Evolutionary conservation across 2,329 filamentous ascomycete genomes (phyloP).

Genomic region (Aspergillus versicolor): DNA sequence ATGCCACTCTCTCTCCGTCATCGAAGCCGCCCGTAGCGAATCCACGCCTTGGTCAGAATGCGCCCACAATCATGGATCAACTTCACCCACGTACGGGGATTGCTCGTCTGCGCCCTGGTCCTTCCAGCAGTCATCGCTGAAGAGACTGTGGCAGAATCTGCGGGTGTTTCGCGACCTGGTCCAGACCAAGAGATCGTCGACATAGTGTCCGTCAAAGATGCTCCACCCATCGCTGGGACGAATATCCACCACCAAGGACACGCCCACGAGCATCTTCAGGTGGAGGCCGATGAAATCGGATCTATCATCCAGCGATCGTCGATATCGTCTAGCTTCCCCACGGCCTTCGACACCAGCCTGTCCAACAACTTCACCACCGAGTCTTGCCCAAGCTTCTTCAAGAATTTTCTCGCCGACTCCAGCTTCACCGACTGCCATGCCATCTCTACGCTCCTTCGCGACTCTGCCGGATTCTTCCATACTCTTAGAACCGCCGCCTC

Average conservation of each 20-base stretch:
- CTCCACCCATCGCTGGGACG: conserved; percentile 9
- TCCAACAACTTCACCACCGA: conserved; percentile 60
- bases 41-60: conserved; percentile 6
- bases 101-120: neutral
- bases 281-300: neutral
- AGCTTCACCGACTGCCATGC: conserved; percentile 76
- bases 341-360: conserved; percentile 65
- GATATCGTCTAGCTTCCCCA: conserved; percentile 48
- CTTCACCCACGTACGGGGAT: neutral
- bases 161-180: neutral
- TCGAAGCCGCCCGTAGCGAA: conserved; percentile 11
- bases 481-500: conserved; percentile 68
- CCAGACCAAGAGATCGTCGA: conserved; percentile 10
- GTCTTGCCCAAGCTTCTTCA: conserved; percentile 59
- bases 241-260: conserved; percentile 3
- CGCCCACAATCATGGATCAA: neutral
- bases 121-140: conserved; percentile 2
- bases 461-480: conserved; percentile 81
- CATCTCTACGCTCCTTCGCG: conserved; percentile 80
- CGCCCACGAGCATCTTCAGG: neutral
- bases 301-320: neutral
- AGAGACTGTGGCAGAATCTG: neutral
- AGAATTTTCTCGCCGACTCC: conserved; percentile 62
- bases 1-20: neutral
- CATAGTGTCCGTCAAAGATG: neutral